Conservation (phyloP, 2,329 filamentous ascomycete genomes). For the Aspergillus neotritici region DNA sequence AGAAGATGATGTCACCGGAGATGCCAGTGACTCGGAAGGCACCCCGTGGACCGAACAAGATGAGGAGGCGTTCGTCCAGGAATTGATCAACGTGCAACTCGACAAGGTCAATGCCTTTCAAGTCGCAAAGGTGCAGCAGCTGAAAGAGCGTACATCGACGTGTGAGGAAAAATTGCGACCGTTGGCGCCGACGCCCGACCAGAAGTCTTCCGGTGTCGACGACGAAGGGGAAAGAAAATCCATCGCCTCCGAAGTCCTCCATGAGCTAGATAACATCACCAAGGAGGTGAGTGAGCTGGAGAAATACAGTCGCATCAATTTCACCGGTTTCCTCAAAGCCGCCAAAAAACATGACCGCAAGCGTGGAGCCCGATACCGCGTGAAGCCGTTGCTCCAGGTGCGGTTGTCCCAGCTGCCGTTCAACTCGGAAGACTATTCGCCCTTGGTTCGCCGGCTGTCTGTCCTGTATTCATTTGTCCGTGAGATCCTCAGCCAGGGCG, state of each 20-base stretch:
- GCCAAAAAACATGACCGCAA: constrained; percentile 99
- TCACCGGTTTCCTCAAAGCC: constrained; percentile 95
- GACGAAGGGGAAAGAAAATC: constrained; percentile 41
- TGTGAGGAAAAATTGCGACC: constrained; percentile 61
- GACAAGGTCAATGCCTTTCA: constrained; percentile 94
- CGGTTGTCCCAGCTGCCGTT: constrained; percentile 83
- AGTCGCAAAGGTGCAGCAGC: constrained; percentile 69
- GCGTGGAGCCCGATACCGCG: constrained; percentile 76
- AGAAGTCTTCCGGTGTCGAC: constrained; percentile 27
- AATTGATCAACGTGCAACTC: constrained; percentile 88
- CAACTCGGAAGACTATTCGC: constrained; percentile 91
- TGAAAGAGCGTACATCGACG: constrained; percentile 72
- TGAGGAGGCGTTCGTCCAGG: constrained; percentile 88
- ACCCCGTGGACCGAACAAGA: constrained; percentile 84
- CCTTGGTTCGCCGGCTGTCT: constrained; percentile 79
- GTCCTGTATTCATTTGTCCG: constrained; percentile 94
- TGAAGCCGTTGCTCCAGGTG: constrained; percentile 86
- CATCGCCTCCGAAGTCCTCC: constrained; percentile 64
- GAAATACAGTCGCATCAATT: constrained; percentile 93
- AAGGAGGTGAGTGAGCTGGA: constrained; percentile 90
- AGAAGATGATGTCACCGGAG: constrained; percentile 58
- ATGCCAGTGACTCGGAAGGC: constrained; percentile 49
- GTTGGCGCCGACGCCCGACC: constrained; percentile 40
- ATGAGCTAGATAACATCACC: constrained; percentile 79
- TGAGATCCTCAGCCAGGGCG: constrained; percentile 56